Evolutionary conservation across 208 protist species (phyloP).

Genomic region (Porcisia deanei): DNA sequence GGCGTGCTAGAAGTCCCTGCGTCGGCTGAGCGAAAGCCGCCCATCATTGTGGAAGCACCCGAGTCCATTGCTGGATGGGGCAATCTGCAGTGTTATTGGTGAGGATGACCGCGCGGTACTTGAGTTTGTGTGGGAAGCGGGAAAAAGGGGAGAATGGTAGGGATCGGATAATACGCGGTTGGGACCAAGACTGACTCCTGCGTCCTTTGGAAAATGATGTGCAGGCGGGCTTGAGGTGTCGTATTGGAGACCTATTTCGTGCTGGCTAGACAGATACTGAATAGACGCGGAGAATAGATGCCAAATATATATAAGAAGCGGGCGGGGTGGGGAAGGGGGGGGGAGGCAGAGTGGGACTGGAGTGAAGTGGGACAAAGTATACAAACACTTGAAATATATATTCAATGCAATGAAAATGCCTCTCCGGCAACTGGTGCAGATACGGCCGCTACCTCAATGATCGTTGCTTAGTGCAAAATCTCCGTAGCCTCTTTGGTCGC

Average conservation of each 20-base stretch:
- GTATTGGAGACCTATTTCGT: not conserved
- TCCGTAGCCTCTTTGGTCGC: not conserved
- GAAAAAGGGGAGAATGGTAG: not conserved
- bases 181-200: not conserved
- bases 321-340: not conserved
- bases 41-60: conserved; percentile 10
- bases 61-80: not conserved
- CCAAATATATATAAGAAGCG: not conserved
- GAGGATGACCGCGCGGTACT: not conserved
- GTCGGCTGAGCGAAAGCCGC: conserved; percentile 13
- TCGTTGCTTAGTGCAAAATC: not conserved
- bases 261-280: not conserved
- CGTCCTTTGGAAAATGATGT: not conserved
- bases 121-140: not conserved
- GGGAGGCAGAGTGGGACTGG: not conserved
- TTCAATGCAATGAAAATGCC: not conserved
- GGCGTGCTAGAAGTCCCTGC: conserved; percentile 23
- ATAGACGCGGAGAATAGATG: not conserved
- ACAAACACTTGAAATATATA: too few species aligned
- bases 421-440: not conserved
- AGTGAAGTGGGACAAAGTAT: too few species aligned
- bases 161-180: not conserved
- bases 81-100: not conserved
- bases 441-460: not conserved
- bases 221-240: not conserved